These are phyloP conservation scores for Bipolaris gigantea DNA, from an alignment of 2,329 filamentous ascomycete species.

Conservation along the genomic window DNA sequence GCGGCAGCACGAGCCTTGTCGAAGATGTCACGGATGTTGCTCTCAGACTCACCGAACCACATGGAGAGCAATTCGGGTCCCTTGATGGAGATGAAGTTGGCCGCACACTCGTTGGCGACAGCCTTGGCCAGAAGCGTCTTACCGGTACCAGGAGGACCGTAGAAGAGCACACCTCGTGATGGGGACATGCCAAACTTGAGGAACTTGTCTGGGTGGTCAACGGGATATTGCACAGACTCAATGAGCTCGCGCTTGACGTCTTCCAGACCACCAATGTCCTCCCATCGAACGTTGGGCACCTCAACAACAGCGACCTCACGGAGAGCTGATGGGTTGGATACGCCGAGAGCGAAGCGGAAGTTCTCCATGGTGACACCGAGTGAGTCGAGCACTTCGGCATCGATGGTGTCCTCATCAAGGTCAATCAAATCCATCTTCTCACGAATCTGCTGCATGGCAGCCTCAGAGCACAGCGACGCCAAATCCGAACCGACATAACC, in stretches of 20 bases:
- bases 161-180: conserved; percentile 97
- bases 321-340: conserved; percentile 97
- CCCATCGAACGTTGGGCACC: conserved; percentile 98
- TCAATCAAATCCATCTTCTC: conserved; percentile 99
- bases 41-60: conserved; percentile 99
- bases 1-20: conserved; percentile 98
- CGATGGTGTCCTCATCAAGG: conserved; percentile 97
- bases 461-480: conserved; percentile 96
- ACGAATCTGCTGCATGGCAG: conserved; percentile 99
- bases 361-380: conserved; percentile 99
- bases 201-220: conserved; percentile 99
- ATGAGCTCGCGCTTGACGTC: conserved; percentile 99
- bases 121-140: conserved; percentile 99
- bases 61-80: conserved; percentile 97
- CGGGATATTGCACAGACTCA: conserved; percentile 97
- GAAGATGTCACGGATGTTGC: conserved; percentile 99
- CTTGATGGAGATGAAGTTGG: conserved; percentile 99
- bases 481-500: conserved; percentile 99
- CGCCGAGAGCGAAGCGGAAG: conserved; percentile 97
- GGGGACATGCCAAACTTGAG: conserved; percentile 99
- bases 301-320: conserved; percentile 99
- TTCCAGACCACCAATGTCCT: conserved; percentile 98
- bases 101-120: conserved; percentile 97
- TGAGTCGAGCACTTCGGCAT: conserved; percentile 96
- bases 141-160: conserved; percentile 98